A percentile compares a stretch with the other conserved stretches of the same genome.
Evolutionary conservation across 179 eudicot species (phyloP).

Genomic region (Drosera spatulata): DNA sequence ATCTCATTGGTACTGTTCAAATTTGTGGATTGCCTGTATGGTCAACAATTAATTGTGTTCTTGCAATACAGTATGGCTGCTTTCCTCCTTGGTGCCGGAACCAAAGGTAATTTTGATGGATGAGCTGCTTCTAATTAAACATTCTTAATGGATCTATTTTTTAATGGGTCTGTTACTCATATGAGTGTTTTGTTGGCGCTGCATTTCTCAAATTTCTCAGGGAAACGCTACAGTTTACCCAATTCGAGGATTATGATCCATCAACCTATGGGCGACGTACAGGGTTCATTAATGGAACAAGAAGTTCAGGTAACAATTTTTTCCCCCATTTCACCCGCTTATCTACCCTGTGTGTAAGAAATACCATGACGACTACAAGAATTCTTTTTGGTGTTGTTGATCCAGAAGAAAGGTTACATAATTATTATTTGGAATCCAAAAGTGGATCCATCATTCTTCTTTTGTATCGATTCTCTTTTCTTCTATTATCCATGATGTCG

Average conservation of each 20-base stretch:
- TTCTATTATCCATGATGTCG: too few relatives aligned
- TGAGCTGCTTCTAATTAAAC: not conserved
- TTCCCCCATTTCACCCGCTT: too few relatives aligned
- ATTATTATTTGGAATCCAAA: too few relatives aligned
- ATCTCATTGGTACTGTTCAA: not conserved
- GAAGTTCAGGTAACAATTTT: slow-evolving; percentile 62
- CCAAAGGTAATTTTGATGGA: slow-evolving; percentile 48
- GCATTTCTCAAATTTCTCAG: slow-evolving; percentile 14
- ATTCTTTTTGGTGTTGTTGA: too few relatives aligned
- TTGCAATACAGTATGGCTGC: slow-evolving; percentile 82
- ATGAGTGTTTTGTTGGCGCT: not conserved
- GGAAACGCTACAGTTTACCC: slow-evolving; percentile 89
- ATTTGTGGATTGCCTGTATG: not conserved
- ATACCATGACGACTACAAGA: too few relatives aligned
- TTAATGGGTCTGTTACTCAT: not conserved
- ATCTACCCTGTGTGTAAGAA: too few relatives aligned
- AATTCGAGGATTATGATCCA: slow-evolving; percentile 99
- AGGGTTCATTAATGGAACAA: slow-evolving; percentile 74
- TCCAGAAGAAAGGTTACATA: too few relatives aligned
- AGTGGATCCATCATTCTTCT: too few relatives aligned
- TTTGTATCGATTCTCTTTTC: too few relatives aligned
- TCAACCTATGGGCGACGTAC: slow-evolving; percentile 96
- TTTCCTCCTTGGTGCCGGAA: slow-evolving; percentile 78
- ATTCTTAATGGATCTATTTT: not conserved
- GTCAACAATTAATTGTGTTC: too few relatives aligned